phyloP scores from a whole-genome alignment of 179 eudicot species.

The Camellia oleifera region DNA sequence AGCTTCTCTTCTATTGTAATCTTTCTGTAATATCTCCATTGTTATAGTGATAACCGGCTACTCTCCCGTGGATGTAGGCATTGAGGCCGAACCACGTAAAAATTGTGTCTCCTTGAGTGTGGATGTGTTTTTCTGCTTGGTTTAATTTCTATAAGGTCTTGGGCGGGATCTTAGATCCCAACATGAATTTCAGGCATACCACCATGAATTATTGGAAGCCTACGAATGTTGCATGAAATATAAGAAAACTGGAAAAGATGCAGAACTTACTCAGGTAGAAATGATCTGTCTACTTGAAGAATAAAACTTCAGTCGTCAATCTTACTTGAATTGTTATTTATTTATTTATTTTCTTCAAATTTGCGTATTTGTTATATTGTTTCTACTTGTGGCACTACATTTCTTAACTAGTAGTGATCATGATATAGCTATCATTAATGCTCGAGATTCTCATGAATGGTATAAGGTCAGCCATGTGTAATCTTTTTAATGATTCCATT shows the following conservation, averaged over 20 bases:
- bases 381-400: background rate
- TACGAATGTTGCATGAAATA: constrained; percentile 95
- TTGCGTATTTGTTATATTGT: background rate
- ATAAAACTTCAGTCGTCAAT: background rate
- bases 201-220: constrained; percentile 83
- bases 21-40: too few species aligned
- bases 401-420: background rate
- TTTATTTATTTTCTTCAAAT: background rate
- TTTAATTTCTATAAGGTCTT: too few species aligned
- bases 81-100: too few species aligned
- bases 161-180: too few species aligned
- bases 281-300: background rate
- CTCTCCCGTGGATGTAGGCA: too few species aligned
- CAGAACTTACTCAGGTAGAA: constrained; percentile 90
- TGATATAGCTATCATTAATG: background rate
- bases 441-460: background rate
- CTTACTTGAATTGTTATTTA: background rate
- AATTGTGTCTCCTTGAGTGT: too few species aligned
- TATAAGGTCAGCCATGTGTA: background rate
- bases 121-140: too few species aligned
- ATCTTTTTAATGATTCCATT: background rate
- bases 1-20: too few species aligned
- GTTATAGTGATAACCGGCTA: too few species aligned
- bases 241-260: constrained; percentile 88
- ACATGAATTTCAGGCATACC: constrained; percentile 59